Evolutionary conservation across 192 early-diverging fungal species (phyloP).

Genomic region (Coemansia sp.): DNA sequence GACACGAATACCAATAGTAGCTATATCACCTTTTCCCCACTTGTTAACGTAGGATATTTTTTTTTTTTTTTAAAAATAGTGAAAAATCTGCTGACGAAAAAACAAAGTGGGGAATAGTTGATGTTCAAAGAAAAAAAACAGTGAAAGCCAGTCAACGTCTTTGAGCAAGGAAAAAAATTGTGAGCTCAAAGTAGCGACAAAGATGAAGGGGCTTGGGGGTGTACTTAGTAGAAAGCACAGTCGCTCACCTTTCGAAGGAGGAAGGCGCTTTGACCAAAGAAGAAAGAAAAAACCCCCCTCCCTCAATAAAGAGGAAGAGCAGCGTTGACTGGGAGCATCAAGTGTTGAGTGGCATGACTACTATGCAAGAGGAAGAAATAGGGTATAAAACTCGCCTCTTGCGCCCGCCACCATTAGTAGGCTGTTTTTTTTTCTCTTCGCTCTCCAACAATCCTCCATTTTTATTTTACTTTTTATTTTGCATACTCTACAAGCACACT

Average conservation of each 20-base stretch:
- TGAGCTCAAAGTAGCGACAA: neutral
- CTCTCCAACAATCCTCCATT: neutral
- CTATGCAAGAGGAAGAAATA: neutral
- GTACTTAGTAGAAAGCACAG: neutral
- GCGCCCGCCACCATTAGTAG: neutral
- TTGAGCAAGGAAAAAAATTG: neutral
- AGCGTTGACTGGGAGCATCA: neutral
- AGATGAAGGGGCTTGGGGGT: too few relatives aligned
- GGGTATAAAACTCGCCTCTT: neutral
- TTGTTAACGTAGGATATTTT: neutral
- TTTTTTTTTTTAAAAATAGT: neutral
- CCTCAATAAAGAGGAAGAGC: neutral
- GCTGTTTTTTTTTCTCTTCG: neutral
- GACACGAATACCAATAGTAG: neutral
- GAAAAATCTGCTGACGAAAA: neutral
- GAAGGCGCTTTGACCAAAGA: neutral
- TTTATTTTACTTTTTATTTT: neutral
- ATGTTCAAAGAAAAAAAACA: neutral
- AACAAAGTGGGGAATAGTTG: neutral
- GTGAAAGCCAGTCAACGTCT: neutral
- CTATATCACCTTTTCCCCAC: neutral
- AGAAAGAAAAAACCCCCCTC: neutral
- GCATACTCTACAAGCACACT: neutral
- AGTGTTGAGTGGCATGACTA: neutral
- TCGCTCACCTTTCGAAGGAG: neutral